Base-by-base conservation (phyloP, 164 flowering plant species). In the Nymphaea colorata region DNA sequence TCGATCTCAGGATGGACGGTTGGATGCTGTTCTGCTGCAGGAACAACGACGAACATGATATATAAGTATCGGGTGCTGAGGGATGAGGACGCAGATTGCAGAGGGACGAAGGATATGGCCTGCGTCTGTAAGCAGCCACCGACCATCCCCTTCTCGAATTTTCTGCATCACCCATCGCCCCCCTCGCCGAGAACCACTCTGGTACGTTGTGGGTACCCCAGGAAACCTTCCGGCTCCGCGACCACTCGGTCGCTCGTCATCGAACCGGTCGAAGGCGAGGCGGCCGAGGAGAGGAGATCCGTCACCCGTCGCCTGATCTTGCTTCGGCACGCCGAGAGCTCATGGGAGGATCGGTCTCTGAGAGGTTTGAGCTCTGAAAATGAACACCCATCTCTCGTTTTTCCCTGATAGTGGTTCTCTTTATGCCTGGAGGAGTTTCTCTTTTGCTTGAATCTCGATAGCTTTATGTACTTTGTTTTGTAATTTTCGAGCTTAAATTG, bases 271-370 rank as follows among this genome's bases (percentile, higher is more conserved):
- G 71, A 76, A 47, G 72, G 65, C 57, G 61, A 68, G 12, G 45
- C 41, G 10, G 51, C 73, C 18, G 64, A 41, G 8, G 42, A 61
- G 10, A 61, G 76, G 42, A 69, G 79, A 36, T 5, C 45, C 0
- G 72, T 69, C 5, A 36, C 82, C 73, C 93, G 92, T 61, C 92
- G 96, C 44, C 83, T 90, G 61, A 83, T 90, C 71, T 82, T 90
- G 44, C 96, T 90, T 68, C 89, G 96, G 44, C 93, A 90, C 42
- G 96, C 93, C 6, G 64, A 81, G 60, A 90, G 96, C 64, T 86
- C 88, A 3, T 85, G 88, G 88, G 75, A 70, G 36, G 66, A 82
- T 70, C 85, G 77, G 68, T 79, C 87, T 2, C 70, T 89, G 6
- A 76, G 84, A 83, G 92, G 96, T 84, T 17, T 47, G 64, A 61